A percentile compares a stretch with the other conserved stretches of the same genome.
phyloP scores from a whole-genome alignment of 441 rosid species.

The Erodium texanum region DNA sequence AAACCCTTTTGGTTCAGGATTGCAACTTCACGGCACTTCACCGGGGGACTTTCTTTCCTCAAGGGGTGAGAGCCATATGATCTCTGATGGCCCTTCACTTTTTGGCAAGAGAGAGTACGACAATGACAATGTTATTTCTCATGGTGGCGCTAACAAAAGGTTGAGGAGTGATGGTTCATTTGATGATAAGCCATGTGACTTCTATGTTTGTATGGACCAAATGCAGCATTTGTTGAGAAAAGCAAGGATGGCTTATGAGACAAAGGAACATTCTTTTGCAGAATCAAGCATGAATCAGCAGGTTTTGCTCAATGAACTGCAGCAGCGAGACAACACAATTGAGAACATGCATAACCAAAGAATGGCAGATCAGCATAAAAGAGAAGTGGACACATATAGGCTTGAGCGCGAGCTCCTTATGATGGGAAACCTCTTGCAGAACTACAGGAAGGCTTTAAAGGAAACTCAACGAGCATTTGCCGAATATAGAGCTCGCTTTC shows the following conservation, averaged over 20 bases:
- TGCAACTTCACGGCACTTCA: constrained; percentile 35
- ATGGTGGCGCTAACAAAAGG: constrained; percentile 51
- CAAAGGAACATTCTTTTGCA: constrained; percentile 39
- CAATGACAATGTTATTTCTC: constrained; percentile 38
- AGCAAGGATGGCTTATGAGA: constrained; percentile 37
- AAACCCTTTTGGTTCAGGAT: constrained; percentile 40
- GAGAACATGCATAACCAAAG: constrained; percentile 52
- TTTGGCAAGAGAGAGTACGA: constrained; percentile 49
- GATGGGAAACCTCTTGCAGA: constrained; percentile 58
- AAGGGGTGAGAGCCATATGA: constrained; percentile 39
- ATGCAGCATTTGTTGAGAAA: constrained; percentile 35
- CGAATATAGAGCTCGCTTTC: constrained; percentile 54
- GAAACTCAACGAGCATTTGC: constrained; percentile 46
- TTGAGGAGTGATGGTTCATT: constrained; percentile 49
- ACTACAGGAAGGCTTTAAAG: constrained; percentile 68
- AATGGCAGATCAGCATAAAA: constrained; percentile 51
- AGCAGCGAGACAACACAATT: constrained; percentile 34
- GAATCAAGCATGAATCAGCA: constrained; percentile 47
- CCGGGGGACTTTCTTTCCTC: constrained; percentile 49
- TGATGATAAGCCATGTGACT: constrained; percentile 41
- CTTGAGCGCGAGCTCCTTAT: constrained; percentile 61
- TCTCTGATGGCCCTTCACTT: constrained; percentile 37
- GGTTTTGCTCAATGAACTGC: constrained; percentile 39
- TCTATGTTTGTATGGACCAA: constrained; percentile 43
- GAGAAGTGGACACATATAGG: constrained; percentile 40